Conservation (phyloP, 2,329 filamentous ascomycete species). For the Claviceps pazoutovae region DNA sequence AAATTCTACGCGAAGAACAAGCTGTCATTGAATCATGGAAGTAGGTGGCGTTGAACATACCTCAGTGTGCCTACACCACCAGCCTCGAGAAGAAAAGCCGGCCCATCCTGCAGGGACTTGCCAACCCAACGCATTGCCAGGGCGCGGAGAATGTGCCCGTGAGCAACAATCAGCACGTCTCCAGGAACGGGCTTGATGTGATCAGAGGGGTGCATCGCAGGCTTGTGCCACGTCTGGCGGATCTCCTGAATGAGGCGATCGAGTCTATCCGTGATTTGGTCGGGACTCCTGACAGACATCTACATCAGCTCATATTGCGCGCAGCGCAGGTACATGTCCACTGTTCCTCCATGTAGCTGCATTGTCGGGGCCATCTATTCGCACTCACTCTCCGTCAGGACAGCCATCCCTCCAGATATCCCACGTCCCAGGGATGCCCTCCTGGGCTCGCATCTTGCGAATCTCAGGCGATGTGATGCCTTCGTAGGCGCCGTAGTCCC, state of each 20-base stretch:
- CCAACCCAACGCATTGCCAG: conserved; percentile 80
- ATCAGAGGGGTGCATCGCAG: conserved; percentile 41
- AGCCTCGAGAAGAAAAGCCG: conserved; percentile 72
- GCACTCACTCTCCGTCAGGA: conserved; percentile 65
- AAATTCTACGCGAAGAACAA: no score
- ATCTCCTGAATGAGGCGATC: conserved; percentile 68
- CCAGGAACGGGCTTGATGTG: conserved; percentile 16
- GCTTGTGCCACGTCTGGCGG: conserved; percentile 47
- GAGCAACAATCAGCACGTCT: conserved; percentile 55
- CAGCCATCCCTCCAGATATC: conserved; percentile 88
- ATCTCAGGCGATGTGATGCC: conserved; percentile 64
- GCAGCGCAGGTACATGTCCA: no score
- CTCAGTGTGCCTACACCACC: conserved; percentile 73
- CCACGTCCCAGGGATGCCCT: conserved; percentile 49
- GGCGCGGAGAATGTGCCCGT: conserved; percentile 78
- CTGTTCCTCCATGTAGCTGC: background rate
- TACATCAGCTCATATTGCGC: no score
- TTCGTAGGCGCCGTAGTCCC: conserved; percentile 83
- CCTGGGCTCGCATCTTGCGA: conserved; percentile 36
- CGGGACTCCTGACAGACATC: conserved; percentile 39
- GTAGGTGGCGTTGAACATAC: conserved; percentile 21
- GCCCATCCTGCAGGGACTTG: conserved; percentile 59
- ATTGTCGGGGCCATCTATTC: background rate
- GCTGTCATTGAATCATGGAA: no score
- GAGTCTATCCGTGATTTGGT: conserved; percentile 57